Conservation (phyloP, 208 protist species). For the Endotrypanum monterogeii region DNA sequence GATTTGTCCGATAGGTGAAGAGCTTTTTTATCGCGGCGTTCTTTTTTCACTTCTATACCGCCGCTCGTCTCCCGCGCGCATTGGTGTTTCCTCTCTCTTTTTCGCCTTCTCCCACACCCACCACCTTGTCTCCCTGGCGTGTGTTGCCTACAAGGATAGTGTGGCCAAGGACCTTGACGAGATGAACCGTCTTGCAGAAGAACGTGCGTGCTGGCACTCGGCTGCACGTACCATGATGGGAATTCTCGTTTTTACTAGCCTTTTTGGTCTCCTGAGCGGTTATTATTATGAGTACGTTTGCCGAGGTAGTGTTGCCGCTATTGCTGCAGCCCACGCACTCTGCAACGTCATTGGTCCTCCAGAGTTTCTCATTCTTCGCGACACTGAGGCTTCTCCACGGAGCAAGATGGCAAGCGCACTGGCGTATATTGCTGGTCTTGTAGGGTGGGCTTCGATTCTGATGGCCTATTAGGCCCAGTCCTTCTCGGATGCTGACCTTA, state of each 20-base stretch:
- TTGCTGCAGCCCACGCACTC: slow-evolving; percentile 44
- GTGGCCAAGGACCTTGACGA: slow-evolving; percentile 1
- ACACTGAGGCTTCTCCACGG: neutral
- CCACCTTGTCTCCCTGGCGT: slow-evolving; percentile 42
- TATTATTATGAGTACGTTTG: slow-evolving; percentile 54
- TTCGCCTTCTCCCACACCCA: slow-evolving; percentile 75
- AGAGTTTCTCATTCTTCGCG: slow-evolving; percentile 24
- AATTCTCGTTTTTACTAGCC: slow-evolving; percentile 36
- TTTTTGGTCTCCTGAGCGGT: slow-evolving; percentile 64
- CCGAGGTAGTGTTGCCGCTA: slow-evolving; percentile 45
- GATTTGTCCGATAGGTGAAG: slow-evolving; percentile 69
- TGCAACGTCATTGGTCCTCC: slow-evolving; percentile 77
- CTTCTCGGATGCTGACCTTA: neutral
- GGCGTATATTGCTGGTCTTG: slow-evolving; percentile 22
- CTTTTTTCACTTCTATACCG: slow-evolving; percentile 50
- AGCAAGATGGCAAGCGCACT: slow-evolving; percentile 7
- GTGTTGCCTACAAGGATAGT: slow-evolving; percentile 32
- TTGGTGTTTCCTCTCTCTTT: slow-evolving; percentile 47
- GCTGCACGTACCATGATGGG: slow-evolving; percentile 12
- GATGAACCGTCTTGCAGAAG: neutral
- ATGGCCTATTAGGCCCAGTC: neutral
- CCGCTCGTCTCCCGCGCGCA: slow-evolving; percentile 23
- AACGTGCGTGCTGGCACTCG: slow-evolving; percentile 24
- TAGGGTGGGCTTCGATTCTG: slow-evolving; percentile 20
- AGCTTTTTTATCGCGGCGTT: slow-evolving; percentile 76